Evolutionary conservation across 139 green algal genomes (phyloP).

Genomic region (Chlorella sorokiniana): DNA sequence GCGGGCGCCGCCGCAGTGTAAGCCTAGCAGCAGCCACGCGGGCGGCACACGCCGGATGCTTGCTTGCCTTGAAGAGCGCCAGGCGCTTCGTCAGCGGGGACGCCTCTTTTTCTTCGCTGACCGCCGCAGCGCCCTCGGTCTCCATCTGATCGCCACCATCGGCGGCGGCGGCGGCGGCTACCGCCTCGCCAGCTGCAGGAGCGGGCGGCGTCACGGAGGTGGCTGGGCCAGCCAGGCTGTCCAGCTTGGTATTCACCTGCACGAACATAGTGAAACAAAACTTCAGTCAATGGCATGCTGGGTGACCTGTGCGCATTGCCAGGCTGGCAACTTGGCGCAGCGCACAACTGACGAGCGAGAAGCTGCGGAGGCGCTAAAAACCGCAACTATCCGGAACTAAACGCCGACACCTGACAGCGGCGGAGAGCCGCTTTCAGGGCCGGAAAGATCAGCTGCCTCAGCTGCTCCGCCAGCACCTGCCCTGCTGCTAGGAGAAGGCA

Average conservation of each 20-base stretch:
- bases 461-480: no score
- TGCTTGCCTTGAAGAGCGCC: slow-evolving; percentile 21
- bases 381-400: no score
- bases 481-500: no score
- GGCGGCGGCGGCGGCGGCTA: slow-evolving; percentile 23
- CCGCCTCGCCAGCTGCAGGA: slow-evolving; percentile 12
- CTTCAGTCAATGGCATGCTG: no score
- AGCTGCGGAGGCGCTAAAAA: no score
- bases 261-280: neutral
- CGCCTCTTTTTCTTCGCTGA: neutral
- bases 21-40: neutral
- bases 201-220: neutral
- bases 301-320: neutral
- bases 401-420: no score
- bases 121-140: slow-evolving; percentile 18
- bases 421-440: no score
- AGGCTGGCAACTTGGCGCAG: neutral
- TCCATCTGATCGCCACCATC: slow-evolving; percentile 24
- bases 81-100: slow-evolving; percentile 1
- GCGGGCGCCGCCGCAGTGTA: neutral
- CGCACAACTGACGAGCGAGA: no score
- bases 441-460: no score
- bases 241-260: slow-evolving; percentile 30
- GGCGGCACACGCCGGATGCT: neutral
- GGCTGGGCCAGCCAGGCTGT: slow-evolving; percentile 14